phyloP scores from a whole-genome alignment of 257 asterid species.

The Haberlea rhodopensis region DNA sequence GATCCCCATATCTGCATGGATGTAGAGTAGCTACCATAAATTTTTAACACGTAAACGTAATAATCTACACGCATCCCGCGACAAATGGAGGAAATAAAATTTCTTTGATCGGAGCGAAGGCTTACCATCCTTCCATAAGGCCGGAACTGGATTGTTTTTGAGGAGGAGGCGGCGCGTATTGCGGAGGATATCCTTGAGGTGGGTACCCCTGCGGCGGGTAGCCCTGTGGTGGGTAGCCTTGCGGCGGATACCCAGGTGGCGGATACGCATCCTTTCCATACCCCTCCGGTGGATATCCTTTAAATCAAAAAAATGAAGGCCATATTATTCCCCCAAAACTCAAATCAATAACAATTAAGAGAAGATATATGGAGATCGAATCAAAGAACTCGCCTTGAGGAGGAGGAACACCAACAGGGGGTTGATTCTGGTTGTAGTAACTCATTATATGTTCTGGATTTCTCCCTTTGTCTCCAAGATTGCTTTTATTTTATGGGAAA shows the following conservation, averaged over 20 bases:
- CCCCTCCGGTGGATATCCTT: constrained; percentile 75
- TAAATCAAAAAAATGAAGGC: background rate
- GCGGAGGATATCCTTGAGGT: constrained; percentile 58
- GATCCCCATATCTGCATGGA: constrained; percentile 33
- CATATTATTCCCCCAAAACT: background rate
- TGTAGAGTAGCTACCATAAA: background rate
- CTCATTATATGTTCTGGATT: constrained; percentile 41
- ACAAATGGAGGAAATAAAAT: background rate
- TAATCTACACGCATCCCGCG: background rate
- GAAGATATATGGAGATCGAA: background rate
- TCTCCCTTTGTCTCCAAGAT: background rate
- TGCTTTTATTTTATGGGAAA: background rate
- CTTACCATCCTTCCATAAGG: constrained; percentile 68
- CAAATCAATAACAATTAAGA: background rate
- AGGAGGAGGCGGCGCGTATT: constrained; percentile 56
- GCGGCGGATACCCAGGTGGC: constrained; percentile 65
- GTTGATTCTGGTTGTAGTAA: constrained; percentile 63
- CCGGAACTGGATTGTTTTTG: constrained; percentile 49
- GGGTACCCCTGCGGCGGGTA: constrained; percentile 44
- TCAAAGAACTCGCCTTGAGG: constrained; percentile 48
- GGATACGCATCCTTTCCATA: constrained; percentile 76
- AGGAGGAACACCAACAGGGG: constrained; percentile 74
- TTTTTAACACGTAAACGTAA: constrained; percentile 9
- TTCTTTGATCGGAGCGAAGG: background rate
- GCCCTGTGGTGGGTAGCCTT: constrained; percentile 46